Conservation (phyloP, 495 filamentous ascomycete species). For the Xylaria curta region DNA sequence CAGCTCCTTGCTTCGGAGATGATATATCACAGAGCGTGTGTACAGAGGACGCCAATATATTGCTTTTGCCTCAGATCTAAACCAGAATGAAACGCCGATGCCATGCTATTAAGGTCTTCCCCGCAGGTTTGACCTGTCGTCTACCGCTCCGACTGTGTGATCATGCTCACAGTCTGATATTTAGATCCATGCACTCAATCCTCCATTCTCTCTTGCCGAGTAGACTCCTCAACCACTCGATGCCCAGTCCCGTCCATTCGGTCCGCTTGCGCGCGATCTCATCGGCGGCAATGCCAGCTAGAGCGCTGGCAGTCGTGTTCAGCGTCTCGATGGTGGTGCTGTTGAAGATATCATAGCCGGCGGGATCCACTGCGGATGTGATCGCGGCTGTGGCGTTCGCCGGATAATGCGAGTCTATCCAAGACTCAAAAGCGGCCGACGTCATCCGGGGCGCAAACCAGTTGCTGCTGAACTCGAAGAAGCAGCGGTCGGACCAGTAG, state of each 20-base stretch:
- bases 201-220: conserved; percentile 80
- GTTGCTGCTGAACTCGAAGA: conserved; percentile 82
- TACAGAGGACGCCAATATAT: conserved; percentile 5
- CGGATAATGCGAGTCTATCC: conserved; percentile 26
- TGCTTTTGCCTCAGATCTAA: conserved; percentile 17
- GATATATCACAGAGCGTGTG: conserved; percentile 3
- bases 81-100: conserved; percentile 33
- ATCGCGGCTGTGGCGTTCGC: conserved; percentile 35
- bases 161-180: conserved; percentile 65
- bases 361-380: conserved; percentile 41
- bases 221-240: conserved; percentile 82
- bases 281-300: conserved; percentile 71
- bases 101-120: conserved; percentile 34
- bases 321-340: conserved; percentile 62
- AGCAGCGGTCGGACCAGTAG: conserved; percentile 89
- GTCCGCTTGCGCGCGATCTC: conserved; percentile 61
- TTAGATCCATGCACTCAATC: conserved; percentile 82
- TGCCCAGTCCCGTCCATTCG: conserved; percentile 80
- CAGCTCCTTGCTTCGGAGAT: neutral
- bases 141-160: neutral
- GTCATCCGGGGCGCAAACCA: conserved; percentile 75
- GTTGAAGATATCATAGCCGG: conserved; percentile 47
- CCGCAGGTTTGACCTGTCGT: conserved; percentile 15
- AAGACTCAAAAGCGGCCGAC: conserved; percentile 25
- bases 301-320: conserved; percentile 70